phyloP scores from a whole-genome alignment of 148 eudicot genomes.

The Chenopodium album region DNA sequence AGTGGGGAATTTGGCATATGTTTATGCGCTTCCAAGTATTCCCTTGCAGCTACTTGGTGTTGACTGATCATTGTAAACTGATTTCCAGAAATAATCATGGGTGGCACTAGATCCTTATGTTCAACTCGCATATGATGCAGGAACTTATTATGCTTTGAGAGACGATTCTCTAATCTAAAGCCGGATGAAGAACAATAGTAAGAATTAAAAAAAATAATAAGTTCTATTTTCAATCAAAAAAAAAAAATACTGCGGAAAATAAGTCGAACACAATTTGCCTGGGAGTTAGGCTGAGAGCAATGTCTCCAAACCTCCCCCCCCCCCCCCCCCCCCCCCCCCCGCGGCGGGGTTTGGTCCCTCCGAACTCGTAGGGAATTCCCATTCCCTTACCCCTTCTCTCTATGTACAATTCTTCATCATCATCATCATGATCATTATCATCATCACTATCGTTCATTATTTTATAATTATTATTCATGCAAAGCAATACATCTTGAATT shows the following conservation, averaged over 20 bases:
- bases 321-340: neutral
- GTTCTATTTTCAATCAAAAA: neutral
- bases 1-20: conserved; percentile 73
- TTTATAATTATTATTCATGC: too few relatives aligned
- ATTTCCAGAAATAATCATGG: conserved; percentile 69
- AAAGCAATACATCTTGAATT: too few relatives aligned
- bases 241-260: too few relatives aligned
- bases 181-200: conserved; percentile 19
- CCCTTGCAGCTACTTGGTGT: conserved; percentile 89
- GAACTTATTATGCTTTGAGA: conserved; percentile 58
- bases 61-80: conserved; percentile 71
- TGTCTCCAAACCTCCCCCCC: neutral
- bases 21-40: conserved; percentile 84
- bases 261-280: neutral
- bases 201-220: neutral
- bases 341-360: neutral
- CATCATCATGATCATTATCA: too few relatives aligned
- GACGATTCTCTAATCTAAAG: conserved; percentile 58
- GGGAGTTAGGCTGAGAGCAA: neutral
- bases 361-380: neutral
- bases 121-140: conserved; percentile 49
- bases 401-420: neutral
- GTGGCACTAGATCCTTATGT: conserved; percentile 69
- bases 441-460: too few relatives aligned
- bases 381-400: neutral